Percentiles rank a stretch among this genome's conserved stretches.
phyloP scores from a whole-genome alignment of 148 eudicot genomes.

The Rhododendron henanense region DNA sequence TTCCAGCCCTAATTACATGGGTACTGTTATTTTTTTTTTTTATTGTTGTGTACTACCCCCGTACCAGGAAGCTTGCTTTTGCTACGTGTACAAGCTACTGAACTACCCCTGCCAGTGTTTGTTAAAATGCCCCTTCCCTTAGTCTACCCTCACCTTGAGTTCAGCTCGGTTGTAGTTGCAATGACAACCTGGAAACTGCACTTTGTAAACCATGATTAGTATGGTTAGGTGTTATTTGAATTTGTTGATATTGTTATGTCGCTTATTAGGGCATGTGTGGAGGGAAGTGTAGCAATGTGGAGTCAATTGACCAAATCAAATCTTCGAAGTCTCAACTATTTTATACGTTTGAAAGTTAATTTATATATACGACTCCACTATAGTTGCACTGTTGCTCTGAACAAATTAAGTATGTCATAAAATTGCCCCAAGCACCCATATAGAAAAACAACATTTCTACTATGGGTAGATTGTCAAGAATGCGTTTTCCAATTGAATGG shows the following conservation, averaged over 20 bases:
- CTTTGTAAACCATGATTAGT: not conserved
- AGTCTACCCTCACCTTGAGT: not conserved
- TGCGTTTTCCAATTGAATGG: not conserved
- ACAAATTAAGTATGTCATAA: not conserved
- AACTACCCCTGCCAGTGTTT: not conserved
- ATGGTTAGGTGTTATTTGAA: not conserved
- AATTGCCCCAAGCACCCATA: not conserved
- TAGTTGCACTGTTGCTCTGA: not conserved
- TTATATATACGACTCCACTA: not conserved
- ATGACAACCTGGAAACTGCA: not conserved
- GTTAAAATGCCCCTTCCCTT: not conserved
- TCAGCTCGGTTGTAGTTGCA: not conserved
- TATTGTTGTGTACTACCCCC: not conserved
- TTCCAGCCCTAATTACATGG: not conserved
- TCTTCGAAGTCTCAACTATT: not conserved
- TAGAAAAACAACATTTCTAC: not conserved
- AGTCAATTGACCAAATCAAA: not conserved
- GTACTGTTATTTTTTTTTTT: not conserved
- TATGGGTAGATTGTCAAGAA: not conserved
- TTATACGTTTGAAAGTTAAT: not conserved
- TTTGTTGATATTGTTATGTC: not conserved
- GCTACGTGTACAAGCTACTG: not conserved
- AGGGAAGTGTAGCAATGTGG: not conserved
- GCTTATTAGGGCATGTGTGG: not conserved
- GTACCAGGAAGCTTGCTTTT: not conserved